phyloP scores from a whole-genome alignment of 345 rosid genomes.

The Nephelium lappaceum region DNA sequence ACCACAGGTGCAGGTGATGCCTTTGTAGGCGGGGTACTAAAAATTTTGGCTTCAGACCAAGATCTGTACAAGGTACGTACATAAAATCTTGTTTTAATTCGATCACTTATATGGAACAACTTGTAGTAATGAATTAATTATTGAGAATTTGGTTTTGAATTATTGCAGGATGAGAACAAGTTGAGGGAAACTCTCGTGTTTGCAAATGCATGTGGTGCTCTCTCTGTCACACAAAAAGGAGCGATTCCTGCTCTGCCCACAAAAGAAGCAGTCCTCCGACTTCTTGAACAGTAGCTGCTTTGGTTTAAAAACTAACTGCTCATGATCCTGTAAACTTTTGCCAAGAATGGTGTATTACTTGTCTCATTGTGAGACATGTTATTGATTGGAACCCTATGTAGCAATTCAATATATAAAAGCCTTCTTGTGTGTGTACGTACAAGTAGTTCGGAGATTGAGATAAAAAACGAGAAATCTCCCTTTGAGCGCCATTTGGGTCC shows the following conservation, averaged over 20 bases:
- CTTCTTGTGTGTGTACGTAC: not conserved
- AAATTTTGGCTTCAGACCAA: conserved; percentile 35
- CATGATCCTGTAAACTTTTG: not conserved
- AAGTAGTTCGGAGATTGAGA: not conserved
- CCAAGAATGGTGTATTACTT: no score
- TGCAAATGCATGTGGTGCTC: conserved; percentile 51
- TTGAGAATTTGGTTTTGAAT: not conserved
- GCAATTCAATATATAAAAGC: not conserved
- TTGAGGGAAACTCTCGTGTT: conserved; percentile 43
- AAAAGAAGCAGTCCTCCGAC: conserved; percentile 30
- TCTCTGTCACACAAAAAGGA: conserved; percentile 39
- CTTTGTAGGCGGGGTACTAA: conserved; percentile 42
- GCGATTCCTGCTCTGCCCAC: conserved; percentile 51
- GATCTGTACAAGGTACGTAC: conserved; percentile 34
- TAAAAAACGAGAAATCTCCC: not conserved
- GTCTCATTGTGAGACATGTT: no score
- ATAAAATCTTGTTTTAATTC: not conserved
- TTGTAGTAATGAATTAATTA: not conserved
- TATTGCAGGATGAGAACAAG: conserved; percentile 38
- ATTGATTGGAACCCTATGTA: no score
- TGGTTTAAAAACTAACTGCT: no score
- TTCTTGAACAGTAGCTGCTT: not conserved
- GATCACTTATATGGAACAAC: not conserved
- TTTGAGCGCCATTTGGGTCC: not conserved
- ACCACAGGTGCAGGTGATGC: conserved; percentile 52